phyloP scores from a whole-genome alignment of 208 protist genomes.

The Trypanosoma avium region DNA sequence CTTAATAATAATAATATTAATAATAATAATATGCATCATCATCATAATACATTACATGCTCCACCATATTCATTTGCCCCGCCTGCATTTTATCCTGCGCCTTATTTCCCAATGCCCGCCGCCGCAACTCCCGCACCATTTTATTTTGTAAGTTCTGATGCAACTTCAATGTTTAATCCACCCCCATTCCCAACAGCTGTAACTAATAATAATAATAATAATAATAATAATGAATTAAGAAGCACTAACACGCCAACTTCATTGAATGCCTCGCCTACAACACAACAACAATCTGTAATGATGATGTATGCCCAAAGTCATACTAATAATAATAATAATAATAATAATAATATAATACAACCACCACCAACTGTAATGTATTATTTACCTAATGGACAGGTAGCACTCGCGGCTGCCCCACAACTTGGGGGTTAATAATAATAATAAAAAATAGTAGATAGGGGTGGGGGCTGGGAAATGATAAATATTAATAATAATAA shows the following conservation, averaged over 20 bases:
- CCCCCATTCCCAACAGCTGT: too few relatives aligned
- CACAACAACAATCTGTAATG: background rate
- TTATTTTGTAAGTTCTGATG: too few relatives aligned
- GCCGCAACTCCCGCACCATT: background rate
- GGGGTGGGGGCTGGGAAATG: background rate
- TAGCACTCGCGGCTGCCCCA: background rate
- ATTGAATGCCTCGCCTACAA: background rate
- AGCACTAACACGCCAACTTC: background rate
- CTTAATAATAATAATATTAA: too few relatives aligned
- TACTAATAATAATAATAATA: background rate
- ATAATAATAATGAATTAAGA: background rate
- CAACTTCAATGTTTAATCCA: too few relatives aligned
- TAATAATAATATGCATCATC: too few relatives aligned
- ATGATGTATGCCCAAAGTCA: too few relatives aligned
- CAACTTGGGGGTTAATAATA: background rate
- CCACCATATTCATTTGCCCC: background rate
- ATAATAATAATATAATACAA: background rate
- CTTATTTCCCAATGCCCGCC: slow-evolving; percentile 9
- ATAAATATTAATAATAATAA: background rate
- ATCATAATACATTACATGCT: too few relatives aligned
- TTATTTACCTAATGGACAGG: slow-evolving; percentile 20
- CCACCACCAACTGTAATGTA: slow-evolving; percentile 21
- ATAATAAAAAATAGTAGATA: slow-evolving; percentile 1
- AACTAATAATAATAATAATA: slow-evolving; percentile 13
- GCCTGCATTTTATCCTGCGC: slow-evolving; percentile 14